Percentiles rank a stretch among this genome's conserved stretches.
phyloP scores from a whole-genome alignment of 2,329 filamentous ascomycete species.

The Neonectria neomacrospora region DNA sequence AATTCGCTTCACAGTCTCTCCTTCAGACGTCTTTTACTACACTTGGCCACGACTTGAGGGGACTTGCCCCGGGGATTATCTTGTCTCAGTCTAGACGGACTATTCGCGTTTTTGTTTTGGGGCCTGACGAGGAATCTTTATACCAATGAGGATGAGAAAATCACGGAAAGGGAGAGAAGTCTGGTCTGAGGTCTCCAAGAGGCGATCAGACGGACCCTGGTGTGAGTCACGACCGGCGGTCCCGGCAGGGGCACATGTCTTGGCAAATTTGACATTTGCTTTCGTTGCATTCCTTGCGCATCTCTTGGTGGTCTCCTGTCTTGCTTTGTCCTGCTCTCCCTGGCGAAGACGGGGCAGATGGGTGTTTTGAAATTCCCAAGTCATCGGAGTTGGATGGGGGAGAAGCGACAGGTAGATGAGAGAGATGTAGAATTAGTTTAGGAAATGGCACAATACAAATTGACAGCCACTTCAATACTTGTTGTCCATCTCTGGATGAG shows the following conservation, averaged over 20 bases:
- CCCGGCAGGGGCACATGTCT: conserved; percentile 42
- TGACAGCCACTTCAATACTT: conserved; percentile 33
- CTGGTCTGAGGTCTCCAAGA: conserved; percentile 41
- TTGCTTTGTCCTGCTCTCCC: conserved; percentile 20
- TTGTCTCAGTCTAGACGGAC: conserved; percentile 46
- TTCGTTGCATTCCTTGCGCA: conserved; percentile 45
- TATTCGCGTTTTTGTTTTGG: conserved; percentile 37
- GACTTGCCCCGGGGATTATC: conserved; percentile 41
- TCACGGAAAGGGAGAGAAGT: conserved; percentile 34
- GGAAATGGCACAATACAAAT: conserved; percentile 46
- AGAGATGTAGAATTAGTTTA: conserved; percentile 46
- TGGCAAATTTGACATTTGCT: conserved; percentile 48
- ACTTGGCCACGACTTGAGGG: conserved; percentile 46
- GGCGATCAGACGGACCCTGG: conserved; percentile 36
- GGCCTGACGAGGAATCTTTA: conserved; percentile 45
- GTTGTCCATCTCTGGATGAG: background rate
- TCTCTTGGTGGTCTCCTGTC: conserved; percentile 21
- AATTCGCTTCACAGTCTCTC: conserved; percentile 56
- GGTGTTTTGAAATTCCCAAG: conserved; percentile 14
- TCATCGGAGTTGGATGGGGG: conserved; percentile 22
- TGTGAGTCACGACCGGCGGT: conserved; percentile 43
- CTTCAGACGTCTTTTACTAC: conserved; percentile 46
- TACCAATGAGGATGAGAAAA: conserved; percentile 47
- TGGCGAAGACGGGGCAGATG: conserved; percentile 11
- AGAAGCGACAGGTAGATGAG: conserved; percentile 22